A percentile compares a stretch with the other conserved stretches of the same genome.
These are phyloP conservation scores for Cryptosporidium xiaoi DNA, from an alignment of 169 alveolate species.

Conservation along the genomic window DNA sequence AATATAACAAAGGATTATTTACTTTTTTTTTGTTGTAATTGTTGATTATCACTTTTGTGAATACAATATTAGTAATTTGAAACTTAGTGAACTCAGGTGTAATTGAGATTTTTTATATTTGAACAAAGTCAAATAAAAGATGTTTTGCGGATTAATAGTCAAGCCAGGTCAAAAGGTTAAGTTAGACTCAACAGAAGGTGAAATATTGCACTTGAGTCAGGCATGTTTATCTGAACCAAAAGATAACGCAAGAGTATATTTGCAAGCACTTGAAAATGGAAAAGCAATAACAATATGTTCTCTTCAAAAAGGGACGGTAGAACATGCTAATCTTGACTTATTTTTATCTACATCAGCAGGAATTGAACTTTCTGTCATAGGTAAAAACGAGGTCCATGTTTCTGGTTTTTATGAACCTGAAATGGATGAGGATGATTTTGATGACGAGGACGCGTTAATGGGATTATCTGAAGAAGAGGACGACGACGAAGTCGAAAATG, in stretches of 20 bases:
- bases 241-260: constrained; percentile 85
- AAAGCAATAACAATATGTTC: constrained; percentile 85
- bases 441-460: constrained; percentile 79
- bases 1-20: not conserved
- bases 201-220: constrained; percentile 86
- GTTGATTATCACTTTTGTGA: no score
- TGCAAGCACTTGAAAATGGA: constrained; percentile 86
- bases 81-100: no score
- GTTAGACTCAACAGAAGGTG: constrained; percentile 79
- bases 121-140: not conserved
- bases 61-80: no score
- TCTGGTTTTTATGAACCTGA: constrained; percentile 91
- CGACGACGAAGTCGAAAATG: constrained; percentile 39
- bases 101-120: no score
- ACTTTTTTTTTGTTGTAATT: not conserved
- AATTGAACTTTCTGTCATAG: constrained; percentile 84
- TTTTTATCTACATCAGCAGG: constrained; percentile 86
- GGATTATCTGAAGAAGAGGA: constrained; percentile 78
- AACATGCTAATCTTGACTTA: constrained; percentile 87
- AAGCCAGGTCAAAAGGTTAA: constrained; percentile 78
- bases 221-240: constrained; percentile 89
- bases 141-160: constrained; percentile 78
- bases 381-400: constrained; percentile 89
- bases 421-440: constrained; percentile 75
- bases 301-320: constrained; percentile 88